Percentiles rank a stretch among this genome's conserved stretches.
phyloP scores from a whole-genome alignment of 176 grass and related monocot genomes.

The Oryza glumipatula region DNA sequence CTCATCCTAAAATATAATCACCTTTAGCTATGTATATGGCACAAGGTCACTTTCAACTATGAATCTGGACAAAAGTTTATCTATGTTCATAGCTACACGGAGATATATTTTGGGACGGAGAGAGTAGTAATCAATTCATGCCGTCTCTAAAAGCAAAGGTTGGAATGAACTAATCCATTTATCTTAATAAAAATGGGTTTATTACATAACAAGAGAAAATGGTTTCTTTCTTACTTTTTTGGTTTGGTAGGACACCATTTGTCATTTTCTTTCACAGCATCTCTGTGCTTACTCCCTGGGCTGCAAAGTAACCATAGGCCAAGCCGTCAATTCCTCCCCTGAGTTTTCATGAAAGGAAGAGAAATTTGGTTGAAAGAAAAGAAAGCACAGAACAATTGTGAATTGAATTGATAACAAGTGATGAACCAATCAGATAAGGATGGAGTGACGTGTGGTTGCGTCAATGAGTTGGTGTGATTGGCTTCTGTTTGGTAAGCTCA shows the following conservation, averaged over 20 bases:
- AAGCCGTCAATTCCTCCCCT: not conserved
- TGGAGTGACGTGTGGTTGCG: not conserved
- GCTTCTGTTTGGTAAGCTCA: not conserved
- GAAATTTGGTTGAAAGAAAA: not conserved
- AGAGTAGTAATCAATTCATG: no score
- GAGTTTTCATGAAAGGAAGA: not conserved
- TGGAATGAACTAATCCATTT: no score
- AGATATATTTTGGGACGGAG: no score
- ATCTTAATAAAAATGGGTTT: not conserved
- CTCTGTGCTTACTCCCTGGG: not conserved
- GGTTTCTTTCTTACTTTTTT: not conserved
- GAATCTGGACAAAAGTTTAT: no score
- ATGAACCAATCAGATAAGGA: conserved; percentile 43
- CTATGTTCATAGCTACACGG: no score
- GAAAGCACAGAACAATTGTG: not conserved
- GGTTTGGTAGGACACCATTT: conserved; percentile 5
- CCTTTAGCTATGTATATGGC: no score
- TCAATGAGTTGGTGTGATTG: conserved; percentile 21
- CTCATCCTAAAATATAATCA: no score
- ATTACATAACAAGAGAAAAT: not conserved
- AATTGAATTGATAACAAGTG: conserved; percentile 39
- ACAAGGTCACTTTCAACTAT: no score
- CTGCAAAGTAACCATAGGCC: not conserved
- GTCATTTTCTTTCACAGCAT: not conserved
- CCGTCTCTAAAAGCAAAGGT: no score